A percentile compares a stretch with the other conserved stretches of the same genome.
These are phyloP conservation scores for Eruca vesicaria DNA, from an alignment of 441 rosid species.

Conservation along the genomic window DNA sequence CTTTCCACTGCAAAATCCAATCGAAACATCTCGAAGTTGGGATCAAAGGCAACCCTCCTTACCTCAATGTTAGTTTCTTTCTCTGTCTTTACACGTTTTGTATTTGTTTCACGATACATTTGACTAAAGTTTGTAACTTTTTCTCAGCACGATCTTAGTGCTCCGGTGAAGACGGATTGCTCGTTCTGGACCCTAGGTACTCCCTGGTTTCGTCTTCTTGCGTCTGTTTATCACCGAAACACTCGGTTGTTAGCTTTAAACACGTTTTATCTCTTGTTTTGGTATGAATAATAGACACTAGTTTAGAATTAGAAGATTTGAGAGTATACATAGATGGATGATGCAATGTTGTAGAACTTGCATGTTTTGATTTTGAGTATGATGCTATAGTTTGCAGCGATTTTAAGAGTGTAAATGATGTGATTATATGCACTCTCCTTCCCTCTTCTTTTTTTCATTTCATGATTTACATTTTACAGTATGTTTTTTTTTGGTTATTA, in stretches of 20 bases:
- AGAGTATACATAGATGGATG: background rate
- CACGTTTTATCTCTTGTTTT: background rate
- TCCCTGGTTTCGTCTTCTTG: background rate
- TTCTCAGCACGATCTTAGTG: constrained; percentile 67
- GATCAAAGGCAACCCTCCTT: constrained; percentile 96
- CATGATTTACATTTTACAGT: background rate
- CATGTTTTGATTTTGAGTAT: constrained; percentile 3
- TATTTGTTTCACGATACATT: background rate
- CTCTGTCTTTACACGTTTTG: background rate
- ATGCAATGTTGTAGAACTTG: background rate
- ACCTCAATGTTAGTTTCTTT: constrained; percentile 61
- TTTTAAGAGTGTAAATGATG: background rate
- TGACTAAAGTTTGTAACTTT: background rate
- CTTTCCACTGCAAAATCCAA: constrained; percentile 75
- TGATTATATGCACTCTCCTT: background rate
- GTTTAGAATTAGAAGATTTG: background rate
- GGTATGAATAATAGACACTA: background rate
- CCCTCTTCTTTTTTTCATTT: background rate
- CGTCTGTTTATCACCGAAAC: background rate
- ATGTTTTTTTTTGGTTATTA: background rate
- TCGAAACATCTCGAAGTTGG: constrained; percentile 83
- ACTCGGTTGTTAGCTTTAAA: background rate
- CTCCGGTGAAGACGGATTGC: constrained; percentile 82
- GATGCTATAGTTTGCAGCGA: background rate
- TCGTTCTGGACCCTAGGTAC: constrained; percentile 82